Percentiles rank a stretch among this genome's conserved stretches.
phyloP scores from a whole-genome alignment of 1,284 basidiomycete genomes.

The Stygiomarasmius scandens region DNA sequence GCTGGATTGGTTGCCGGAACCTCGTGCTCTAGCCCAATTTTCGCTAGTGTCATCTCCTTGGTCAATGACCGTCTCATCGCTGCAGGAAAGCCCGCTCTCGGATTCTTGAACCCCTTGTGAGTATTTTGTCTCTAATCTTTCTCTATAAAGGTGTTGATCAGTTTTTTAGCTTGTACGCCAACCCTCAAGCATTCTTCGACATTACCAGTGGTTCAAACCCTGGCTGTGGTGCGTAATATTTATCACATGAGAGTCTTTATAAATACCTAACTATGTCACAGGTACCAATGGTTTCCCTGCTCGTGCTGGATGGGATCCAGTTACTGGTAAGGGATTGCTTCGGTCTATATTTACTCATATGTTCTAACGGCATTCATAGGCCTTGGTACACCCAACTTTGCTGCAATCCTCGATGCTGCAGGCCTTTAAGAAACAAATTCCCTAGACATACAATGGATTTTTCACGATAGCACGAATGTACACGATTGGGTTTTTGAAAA shows the following conservation, averaged over 20 bases:
- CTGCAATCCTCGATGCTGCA: background rate
- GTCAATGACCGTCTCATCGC: constrained; percentile 43
- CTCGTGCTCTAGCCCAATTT: constrained; percentile 40
- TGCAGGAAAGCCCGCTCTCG: constrained; percentile 37
- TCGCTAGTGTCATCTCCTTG: constrained; percentile 41
- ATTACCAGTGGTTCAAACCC: constrained; percentile 28
- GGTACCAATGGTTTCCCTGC: constrained; percentile 19
- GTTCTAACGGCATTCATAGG: too few species aligned
- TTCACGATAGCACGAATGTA: too few species aligned
- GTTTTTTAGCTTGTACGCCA: constrained; percentile 30
- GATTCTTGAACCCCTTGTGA: constrained; percentile 46
- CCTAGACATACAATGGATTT: too few species aligned
- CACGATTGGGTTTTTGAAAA: too few species aligned
- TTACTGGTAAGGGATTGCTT: too few species aligned
- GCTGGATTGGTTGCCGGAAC: constrained; percentile 36
- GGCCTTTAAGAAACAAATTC: background rate
- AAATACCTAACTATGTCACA: background rate
- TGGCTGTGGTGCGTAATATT: constrained; percentile 3
- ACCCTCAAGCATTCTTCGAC: constrained; percentile 31
- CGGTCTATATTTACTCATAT: too few species aligned
- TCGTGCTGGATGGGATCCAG: constrained; percentile 9
- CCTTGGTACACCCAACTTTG: background rate
- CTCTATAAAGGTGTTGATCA: background rate
- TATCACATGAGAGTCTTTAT: background rate
- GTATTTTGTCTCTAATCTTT: constrained; percentile 38